These are phyloP conservation scores for Sanghuangporus sanghuang DNA, from an alignment of 1,284 basidiomycete species.

Conservation along the genomic window DNA sequence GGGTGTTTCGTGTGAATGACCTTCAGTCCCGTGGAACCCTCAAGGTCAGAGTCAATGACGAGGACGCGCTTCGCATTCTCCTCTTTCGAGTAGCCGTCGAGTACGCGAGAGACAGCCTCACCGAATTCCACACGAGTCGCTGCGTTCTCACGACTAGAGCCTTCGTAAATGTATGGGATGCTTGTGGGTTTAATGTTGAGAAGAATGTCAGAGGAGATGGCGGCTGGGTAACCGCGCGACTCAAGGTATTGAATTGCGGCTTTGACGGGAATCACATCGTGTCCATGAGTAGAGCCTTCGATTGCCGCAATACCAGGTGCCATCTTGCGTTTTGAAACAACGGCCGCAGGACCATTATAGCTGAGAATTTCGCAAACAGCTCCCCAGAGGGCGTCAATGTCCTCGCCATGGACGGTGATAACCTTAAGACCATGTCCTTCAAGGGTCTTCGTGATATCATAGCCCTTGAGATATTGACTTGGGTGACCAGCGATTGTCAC, in stretches of 20 bases:
- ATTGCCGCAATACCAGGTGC: slow-evolving; percentile 75
- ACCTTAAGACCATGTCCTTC: slow-evolving; percentile 78
- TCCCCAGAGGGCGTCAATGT: slow-evolving; percentile 71
- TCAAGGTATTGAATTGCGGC: slow-evolving; percentile 69
- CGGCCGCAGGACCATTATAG: slow-evolving; percentile 72
- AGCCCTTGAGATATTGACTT: slow-evolving; percentile 77
- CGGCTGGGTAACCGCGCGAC: slow-evolving; percentile 55
- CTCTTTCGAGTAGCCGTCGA: slow-evolving; percentile 69
- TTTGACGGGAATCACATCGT: slow-evolving; percentile 80
- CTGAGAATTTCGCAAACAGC: slow-evolving; percentile 52
- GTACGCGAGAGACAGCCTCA: slow-evolving; percentile 72
- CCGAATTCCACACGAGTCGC: slow-evolving; percentile 81
- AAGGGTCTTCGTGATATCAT: slow-evolving; percentile 64
- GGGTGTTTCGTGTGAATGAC: slow-evolving; percentile 84
- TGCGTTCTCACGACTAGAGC: slow-evolving; percentile 66
- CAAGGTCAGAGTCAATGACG: slow-evolving; percentile 85
- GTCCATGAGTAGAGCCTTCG: slow-evolving; percentile 72
- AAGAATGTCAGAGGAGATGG: slow-evolving; percentile 48
- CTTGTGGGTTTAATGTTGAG: slow-evolving; percentile 57
- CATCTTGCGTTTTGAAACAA: slow-evolving; percentile 74
- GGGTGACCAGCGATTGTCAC: slow-evolving; percentile 86
- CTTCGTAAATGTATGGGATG: slow-evolving; percentile 56
- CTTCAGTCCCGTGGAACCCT: slow-evolving; percentile 83
- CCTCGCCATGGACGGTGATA: slow-evolving; percentile 66
- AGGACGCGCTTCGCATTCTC: slow-evolving; percentile 76